Conservation (phyloP, 2,329 filamentous ascomycete genomes). For the Pyricularia sp. region DNA sequence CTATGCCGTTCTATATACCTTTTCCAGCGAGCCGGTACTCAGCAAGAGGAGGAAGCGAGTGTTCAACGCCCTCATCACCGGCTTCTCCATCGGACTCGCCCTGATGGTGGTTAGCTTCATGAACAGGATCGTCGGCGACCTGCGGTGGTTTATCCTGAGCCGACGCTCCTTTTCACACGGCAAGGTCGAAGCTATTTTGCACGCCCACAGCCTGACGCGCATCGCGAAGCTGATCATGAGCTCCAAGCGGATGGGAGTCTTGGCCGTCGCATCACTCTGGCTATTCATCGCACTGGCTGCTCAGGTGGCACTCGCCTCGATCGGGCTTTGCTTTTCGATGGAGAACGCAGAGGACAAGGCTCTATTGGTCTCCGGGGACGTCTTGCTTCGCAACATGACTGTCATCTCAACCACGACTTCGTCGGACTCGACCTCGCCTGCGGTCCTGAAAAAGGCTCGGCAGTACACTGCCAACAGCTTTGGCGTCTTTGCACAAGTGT, state of each 20-base stretch:
- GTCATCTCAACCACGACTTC: slow-evolving; percentile 10
- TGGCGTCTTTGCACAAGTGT: slow-evolving; percentile 18
- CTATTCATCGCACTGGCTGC: neutral
- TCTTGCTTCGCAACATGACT: slow-evolving; percentile 23
- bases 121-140: slow-evolving; percentile 28
- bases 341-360: slow-evolving; percentile 21
- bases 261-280: neutral
- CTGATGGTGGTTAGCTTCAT: slow-evolving; percentile 28
- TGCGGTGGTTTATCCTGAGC: slow-evolving; percentile 33
- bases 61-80: slow-evolving; percentile 31
- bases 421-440: neutral
- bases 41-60: neutral
- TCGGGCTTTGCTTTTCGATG: slow-evolving; percentile 28
- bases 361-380: slow-evolving; percentile 19
- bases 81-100: slow-evolving; percentile 26
- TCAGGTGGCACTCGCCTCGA: slow-evolving; percentile 13
- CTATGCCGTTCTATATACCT: neutral
- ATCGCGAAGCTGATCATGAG: neutral
- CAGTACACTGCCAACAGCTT: slow-evolving; percentile 10
- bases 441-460: slow-evolving; percentile 10
- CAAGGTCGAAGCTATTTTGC: slow-evolving; percentile 18
- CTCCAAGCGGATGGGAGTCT: neutral
- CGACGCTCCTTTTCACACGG: slow-evolving; percentile 20
- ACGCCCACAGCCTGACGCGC: slow-evolving; percentile 2
- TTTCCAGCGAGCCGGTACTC: neutral